Conservation (phyloP, 148 eudicot genomes). For the Vaccinium macrocarpon region DNA sequence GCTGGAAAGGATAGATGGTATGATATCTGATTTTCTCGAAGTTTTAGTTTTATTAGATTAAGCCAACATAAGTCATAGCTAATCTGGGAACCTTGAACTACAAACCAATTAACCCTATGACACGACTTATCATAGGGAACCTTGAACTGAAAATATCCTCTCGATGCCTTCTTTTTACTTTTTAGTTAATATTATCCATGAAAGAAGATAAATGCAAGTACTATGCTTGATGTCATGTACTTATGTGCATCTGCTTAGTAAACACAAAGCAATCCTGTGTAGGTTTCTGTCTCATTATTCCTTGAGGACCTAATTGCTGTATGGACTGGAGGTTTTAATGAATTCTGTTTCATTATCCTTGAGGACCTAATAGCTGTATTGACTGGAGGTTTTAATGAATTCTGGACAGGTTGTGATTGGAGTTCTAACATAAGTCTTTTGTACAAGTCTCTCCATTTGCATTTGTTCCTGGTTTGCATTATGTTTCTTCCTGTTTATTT, state of each 20-base stretch:
- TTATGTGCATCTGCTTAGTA: not conserved
- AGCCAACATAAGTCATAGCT: not conserved
- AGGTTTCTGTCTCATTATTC: not conserved
- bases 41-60: not conserved
- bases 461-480: no score
- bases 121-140: not conserved
- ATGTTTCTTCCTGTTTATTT: no score
- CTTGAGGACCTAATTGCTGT: not conserved
- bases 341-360: not conserved
- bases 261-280: not conserved
- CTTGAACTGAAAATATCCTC: not conserved
- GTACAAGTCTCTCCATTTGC: no score
- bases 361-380: not conserved
- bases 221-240: not conserved
- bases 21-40: not conserved
- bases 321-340: not conserved
- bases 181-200: not conserved
- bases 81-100: slow-evolving; percentile 2
- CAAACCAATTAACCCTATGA: not conserved
- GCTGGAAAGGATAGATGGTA: not conserved
- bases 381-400: not conserved
- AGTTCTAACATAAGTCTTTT: no score
- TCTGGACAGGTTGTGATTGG: not conserved
- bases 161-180: not conserved
- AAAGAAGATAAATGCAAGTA: not conserved